Evolutionary conservation across 2,329 filamentous ascomycete species (phyloP).

Genomic region (Acephala macrosclerotiorum): DNA sequence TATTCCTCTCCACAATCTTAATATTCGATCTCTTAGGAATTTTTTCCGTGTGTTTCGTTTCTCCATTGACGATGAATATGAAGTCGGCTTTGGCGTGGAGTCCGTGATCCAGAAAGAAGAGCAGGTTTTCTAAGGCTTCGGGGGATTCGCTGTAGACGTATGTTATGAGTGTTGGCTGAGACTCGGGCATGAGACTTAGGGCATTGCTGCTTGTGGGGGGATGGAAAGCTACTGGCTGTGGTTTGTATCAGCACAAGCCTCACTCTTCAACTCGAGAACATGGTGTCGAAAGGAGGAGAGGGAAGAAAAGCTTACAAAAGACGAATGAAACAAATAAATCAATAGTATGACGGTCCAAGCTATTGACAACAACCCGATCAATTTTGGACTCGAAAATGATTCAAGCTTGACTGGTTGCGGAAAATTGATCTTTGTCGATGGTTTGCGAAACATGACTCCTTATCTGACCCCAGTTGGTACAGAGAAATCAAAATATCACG

Average conservation of each 20-base stretch:
- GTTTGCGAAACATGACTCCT: background rate
- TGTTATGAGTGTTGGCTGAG: slow-evolving; percentile 30
- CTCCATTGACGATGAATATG: slow-evolving; percentile 41
- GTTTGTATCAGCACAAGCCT: too few species aligned
- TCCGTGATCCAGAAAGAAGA: slow-evolving; percentile 39
- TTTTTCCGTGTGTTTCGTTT: slow-evolving; percentile 30
- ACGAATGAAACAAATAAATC: background rate
- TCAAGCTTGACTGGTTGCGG: background rate
- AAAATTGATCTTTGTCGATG: background rate
- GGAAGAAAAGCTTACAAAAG: background rate
- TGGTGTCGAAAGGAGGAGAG: background rate
- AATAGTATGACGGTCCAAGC: background rate
- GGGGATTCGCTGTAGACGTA: slow-evolving; percentile 40
- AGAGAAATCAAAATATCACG: background rate
- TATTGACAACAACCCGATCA: background rate
- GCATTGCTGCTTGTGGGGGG: background rate
- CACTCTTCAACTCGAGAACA: background rate
- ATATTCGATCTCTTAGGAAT: slow-evolving; percentile 34
- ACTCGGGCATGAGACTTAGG: background rate
- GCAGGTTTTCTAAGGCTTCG: slow-evolving; percentile 34
- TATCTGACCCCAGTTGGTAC: background rate
- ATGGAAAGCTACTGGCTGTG: too few species aligned
- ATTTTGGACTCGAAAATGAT: background rate
- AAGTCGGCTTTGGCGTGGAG: slow-evolving; percentile 40
- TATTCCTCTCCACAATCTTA: slow-evolving; percentile 32